Evolutionary conservation across 1,284 basidiomycete species (phyloP), one percentile per base, ranked within the genome.

Genomic region (Trichosporon asahii): DNA sequence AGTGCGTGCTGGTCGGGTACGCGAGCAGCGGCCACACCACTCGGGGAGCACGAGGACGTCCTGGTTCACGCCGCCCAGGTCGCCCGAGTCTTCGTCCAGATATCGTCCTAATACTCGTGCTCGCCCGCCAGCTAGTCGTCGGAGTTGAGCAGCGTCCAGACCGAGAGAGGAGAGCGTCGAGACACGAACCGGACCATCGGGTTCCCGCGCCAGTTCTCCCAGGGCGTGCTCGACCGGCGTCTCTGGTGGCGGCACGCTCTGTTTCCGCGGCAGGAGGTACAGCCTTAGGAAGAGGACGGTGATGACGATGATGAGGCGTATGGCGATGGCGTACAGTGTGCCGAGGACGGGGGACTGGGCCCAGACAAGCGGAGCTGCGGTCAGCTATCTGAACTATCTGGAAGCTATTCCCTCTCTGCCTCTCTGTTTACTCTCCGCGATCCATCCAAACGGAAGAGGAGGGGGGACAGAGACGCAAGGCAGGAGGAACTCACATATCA

Each of bases 1-100:
- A 55, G 80, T 72, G 60, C 80, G 74, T 2, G 77, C 76, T 0
- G 81, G 81, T 60, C 81, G 81, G 78, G 79, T 82, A n/a, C 79
- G 29, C 4, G 15, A 8, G 18, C 35, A 1, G 77, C 79, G 5
- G 63, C 65, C 66, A 76, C 78, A 35, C 46, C 67, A 15, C 73
- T 77, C 61, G 73, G 77, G 63, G 72, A 76, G 66, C 75, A 79
- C 60, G 74, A 64, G 57, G 76, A 75, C 27, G 76, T 68, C 53
- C 74, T 35, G 66, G 12, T 73, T 73, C 23, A 66, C 70, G 49
- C 18, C 61, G 27, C 33, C 8, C 60, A 31, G 37, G 40, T 64
- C 40, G 53, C 31, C 66, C 57, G 66, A 31, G 23, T 66, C 60
- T 14, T 15, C 29, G 29, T 33, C 21, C 8, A 55, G 25, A 37